Evolutionary conservation across 768 basidiomycete species (phyloP), one percentile per base, ranked within the genome.

Genomic region (Macrolepiota dolichaula): DNA sequence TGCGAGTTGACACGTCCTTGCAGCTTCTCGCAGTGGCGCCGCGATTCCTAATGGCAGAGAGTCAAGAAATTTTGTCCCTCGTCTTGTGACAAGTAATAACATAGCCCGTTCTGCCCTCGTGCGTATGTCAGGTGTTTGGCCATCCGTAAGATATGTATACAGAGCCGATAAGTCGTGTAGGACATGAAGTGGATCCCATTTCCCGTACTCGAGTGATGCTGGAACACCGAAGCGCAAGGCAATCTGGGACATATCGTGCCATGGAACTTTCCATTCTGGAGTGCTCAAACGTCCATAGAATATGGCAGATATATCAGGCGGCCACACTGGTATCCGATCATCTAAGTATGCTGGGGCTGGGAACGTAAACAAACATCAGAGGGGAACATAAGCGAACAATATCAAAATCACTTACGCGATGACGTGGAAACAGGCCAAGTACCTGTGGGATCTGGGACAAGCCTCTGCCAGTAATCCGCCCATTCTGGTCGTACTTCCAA

Each of bases 381-480:
- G 81, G 74, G 1, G 80, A 76, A 1, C 11, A 19, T 19, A 15
- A 37, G 17, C 29, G 13, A 42, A 29, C 32, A 36, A 32, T 9
- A n/a, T 38, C 32, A 25, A 25, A 22, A 13, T 36, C 12, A 46
- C 64, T 5, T 42, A 63, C 64, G 24, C 24, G 56, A 61, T 40
- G 46, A 46, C 3, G 25, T 29, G n/a, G 49, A 29, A 27, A 50
- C 38, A 4, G 85, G 84, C 92, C 91, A 91, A 29, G 72, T 70
- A n/a, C 75, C 73, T 64, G 81, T 75, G 27, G 80, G 80, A 49
- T 83, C 81, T 3, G 93, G 91, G 65, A 86, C 85, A 44, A 93
- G 74, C 12, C 94, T 82, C 67, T 89, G 88, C 95, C 94, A 96
- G 69, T 95, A 95, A 73, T 97, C 94, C 5, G 85, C 85, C 95